Conservation (phyloP, 2,329 filamentous ascomycete species). For the Lasiodiplodia sp. region DNA sequence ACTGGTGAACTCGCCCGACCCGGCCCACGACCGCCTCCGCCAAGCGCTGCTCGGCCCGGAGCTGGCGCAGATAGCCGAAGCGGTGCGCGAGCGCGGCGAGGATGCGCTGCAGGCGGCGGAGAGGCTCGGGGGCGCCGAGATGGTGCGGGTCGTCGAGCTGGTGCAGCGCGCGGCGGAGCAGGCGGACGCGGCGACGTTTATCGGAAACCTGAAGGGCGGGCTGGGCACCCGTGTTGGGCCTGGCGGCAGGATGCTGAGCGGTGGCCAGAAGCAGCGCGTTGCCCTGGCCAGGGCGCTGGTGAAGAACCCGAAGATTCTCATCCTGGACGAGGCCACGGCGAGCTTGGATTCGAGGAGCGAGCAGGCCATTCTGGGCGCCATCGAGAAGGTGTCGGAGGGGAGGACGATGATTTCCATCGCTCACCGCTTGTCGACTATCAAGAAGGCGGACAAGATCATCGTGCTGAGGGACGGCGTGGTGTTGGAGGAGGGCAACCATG, state of each 20-base stretch:
- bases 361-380: conserved; percentile 58
- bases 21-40: conserved; percentile 51
- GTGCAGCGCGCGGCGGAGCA: conserved; percentile 60
- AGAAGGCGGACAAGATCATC: conserved; percentile 46
- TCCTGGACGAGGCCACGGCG: conserved; percentile 69
- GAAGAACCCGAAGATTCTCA: conserved; percentile 63
- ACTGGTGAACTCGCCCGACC: conserved; percentile 49
- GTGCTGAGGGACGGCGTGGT: conserved; percentile 48
- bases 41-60: conserved; percentile 57
- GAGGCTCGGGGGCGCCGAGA: conserved; percentile 49
- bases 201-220: conserved; percentile 59
- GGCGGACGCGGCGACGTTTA: conserved; percentile 67
- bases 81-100: conserved; percentile 57
- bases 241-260: conserved; percentile 62
- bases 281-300: conserved; percentile 65
- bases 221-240: conserved; percentile 60
- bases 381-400: conserved; percentile 43
- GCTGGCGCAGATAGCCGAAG: conserved; percentile 60
- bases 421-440: conserved; percentile 48
- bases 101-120: conserved; percentile 56
- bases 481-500: conserved; percentile 47
- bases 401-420: conserved; percentile 49
- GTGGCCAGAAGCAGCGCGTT: conserved; percentile 66
- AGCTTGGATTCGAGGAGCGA: conserved; percentile 67
- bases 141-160: conserved; percentile 60